Conservation (phyloP, 768 basidiomycete genomes). For the Suillus clintonianus region DNA sequence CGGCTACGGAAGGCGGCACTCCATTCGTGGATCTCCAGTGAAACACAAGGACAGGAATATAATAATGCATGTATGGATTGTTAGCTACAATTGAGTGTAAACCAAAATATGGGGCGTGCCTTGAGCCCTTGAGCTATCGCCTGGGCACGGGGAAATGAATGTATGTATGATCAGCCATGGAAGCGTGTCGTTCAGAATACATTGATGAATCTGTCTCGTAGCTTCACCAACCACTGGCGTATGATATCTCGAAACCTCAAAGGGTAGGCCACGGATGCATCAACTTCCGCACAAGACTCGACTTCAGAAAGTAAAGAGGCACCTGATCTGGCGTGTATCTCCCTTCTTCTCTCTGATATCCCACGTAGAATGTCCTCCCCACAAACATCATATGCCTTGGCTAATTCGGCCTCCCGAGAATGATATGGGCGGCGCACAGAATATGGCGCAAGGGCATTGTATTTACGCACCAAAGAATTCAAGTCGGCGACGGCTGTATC, state of each 20-base stretch:
- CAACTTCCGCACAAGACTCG: conserved; percentile 9
- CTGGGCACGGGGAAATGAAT: background rate
- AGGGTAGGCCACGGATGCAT: background rate
- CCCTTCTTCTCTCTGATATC: conserved; percentile 30
- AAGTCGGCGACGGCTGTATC: conserved; percentile 67
- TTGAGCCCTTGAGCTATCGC: background rate
- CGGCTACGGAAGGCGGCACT: conserved; percentile 13
- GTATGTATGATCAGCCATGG: background rate
- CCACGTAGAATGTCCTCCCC: conserved; percentile 53
- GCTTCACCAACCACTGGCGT: conserved; percentile 25
- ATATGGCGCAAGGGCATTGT: conserved; percentile 81
- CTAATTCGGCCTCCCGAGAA: conserved; percentile 57
- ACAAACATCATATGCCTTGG: conserved; percentile 49
- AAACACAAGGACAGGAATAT: background rate
- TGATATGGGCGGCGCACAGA: conserved; percentile 69
- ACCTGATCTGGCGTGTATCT: background rate
- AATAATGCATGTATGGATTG: conserved; percentile 1
- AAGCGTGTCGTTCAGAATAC: background rate
- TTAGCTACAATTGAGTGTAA: conserved; percentile 9
- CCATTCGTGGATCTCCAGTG: background rate
- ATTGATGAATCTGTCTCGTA: conserved; percentile 10
- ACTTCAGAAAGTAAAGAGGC: conserved; percentile 1
- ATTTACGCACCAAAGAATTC: conserved; percentile 74
- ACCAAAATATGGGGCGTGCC: conserved; percentile 2
- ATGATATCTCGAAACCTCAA: conserved; percentile 30